Evolutionary conservation across 768 basidiomycete genomes (phyloP).

Genomic region (Suillus bovinus): DNA sequence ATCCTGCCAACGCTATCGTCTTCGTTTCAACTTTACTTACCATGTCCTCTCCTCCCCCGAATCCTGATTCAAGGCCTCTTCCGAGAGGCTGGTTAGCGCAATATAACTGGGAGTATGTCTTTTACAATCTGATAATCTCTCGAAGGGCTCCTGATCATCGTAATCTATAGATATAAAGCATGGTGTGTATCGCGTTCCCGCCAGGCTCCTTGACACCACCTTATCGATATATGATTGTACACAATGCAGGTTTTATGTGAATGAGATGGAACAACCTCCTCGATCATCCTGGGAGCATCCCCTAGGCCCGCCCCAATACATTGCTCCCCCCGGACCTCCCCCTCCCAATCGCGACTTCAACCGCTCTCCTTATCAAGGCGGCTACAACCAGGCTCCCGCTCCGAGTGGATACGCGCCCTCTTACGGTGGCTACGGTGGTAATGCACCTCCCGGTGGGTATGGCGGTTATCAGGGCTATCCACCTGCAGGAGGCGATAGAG

Average conservation of each 20-base stretch:
- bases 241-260: slow-evolving; percentile 70
- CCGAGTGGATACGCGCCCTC: slow-evolving; percentile 18
- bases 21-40: slow-evolving; percentile 13
- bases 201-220: not conserved
- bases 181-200: slow-evolving; percentile 46
- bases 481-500: slow-evolving; percentile 19
- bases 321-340: slow-evolving; percentile 45
- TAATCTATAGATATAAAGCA: slow-evolving; percentile 53
- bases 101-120: slow-evolving; percentile 64
- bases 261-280: slow-evolving; percentile 61
- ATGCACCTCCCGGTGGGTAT: slow-evolving; percentile 18
- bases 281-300: slow-evolving; percentile 73
- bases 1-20: slow-evolving; percentile 1
- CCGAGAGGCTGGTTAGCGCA: slow-evolving; percentile 71
- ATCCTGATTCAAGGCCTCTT: slow-evolving; percentile 59
- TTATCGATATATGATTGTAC: not conserved
- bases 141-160: slow-evolving; percentile 26
- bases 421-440: slow-evolving; percentile 22
- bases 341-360: slow-evolving; percentile 38
- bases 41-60: slow-evolving; percentile 47
- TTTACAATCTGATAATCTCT: slow-evolving; percentile 19
- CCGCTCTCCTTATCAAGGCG: slow-evolving; percentile 32
- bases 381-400: slow-evolving; percentile 21
- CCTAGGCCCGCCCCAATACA: slow-evolving; percentile 43
- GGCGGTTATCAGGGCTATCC: slow-evolving; percentile 22